phyloP scores from a whole-genome alignment of 2,329 filamentous ascomycete genomes.

The Trichoderma pleuroti region DNA sequence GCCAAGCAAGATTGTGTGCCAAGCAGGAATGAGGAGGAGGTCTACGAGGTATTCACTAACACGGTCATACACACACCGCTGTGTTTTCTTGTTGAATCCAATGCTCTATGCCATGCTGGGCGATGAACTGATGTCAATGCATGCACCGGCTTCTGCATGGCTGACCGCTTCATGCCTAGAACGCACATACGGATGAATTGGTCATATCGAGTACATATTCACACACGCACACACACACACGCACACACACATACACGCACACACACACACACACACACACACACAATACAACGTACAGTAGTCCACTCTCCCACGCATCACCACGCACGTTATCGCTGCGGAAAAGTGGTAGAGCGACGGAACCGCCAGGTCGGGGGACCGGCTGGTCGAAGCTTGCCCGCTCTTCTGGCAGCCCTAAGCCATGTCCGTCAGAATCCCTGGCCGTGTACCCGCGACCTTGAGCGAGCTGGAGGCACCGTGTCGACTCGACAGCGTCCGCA shows the following conservation, averaged over 20 bases:
- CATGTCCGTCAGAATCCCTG: slow-evolving; percentile 8
- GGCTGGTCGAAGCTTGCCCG: slow-evolving; percentile 7
- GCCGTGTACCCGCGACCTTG: slow-evolving; percentile 2
- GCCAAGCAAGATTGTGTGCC: background rate
- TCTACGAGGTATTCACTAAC: background rate
- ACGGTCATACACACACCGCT: background rate
- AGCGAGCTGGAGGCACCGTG: background rate
- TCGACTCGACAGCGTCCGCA: background rate
- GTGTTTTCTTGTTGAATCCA: no score
- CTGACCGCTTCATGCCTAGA: background rate
- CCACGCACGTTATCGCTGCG: background rate
- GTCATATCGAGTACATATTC: background rate
- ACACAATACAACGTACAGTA: background rate
- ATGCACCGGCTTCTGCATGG: background rate
- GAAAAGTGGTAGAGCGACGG: background rate
- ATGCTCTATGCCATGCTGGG: background rate
- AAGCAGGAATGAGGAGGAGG: background rate
- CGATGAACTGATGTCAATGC: background rate
- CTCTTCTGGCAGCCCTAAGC: slow-evolving; percentile 10
- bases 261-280: background rate
- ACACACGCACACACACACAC: background rate
- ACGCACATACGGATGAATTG: background rate
- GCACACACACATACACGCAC: background rate
- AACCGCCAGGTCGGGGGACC: background rate
- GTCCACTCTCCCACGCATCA: background rate